Evolutionary conservation across 1,284 basidiomycete genomes (phyloP).

Genomic region (Leccinum insolens): DNA sequence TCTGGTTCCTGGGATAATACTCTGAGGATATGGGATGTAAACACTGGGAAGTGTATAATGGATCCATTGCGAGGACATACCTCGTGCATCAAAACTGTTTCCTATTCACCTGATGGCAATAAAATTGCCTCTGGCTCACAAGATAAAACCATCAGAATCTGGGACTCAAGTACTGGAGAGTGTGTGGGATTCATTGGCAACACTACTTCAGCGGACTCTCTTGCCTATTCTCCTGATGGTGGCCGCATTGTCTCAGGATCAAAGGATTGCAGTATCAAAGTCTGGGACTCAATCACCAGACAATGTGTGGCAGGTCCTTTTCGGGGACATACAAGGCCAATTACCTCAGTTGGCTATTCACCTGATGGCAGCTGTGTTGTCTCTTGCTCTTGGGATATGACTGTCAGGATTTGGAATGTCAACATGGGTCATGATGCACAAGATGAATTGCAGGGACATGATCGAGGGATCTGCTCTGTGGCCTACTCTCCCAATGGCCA

Average conservation of each 20-base stretch:
- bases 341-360: conserved; percentile 15
- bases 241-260: conserved; percentile 19
- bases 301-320: conserved; percentile 7
- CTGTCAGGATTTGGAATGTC: conserved; percentile 21
- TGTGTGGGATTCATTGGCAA: conserved; percentile 13
- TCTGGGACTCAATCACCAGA: conserved; percentile 18
- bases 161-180: conserved; percentile 16
- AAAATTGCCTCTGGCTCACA: conserved; percentile 18
- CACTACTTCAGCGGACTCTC: conserved; percentile 2
- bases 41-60: conserved; percentile 9
- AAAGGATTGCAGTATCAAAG: conserved; percentile 7
- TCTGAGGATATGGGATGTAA: conserved; percentile 17
- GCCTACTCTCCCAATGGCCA: conserved; percentile 16
- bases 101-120: conserved; percentile 15
- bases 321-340: conserved; percentile 4
- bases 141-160: conserved; percentile 17
- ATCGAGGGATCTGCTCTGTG: conserved; percentile 3
- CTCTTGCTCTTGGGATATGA: conserved; percentile 19
- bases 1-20: conserved; percentile 11
- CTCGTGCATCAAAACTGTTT: neutral
- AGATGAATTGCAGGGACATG: conserved; percentile 1
- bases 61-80: conserved; percentile 7
- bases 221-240: conserved; percentile 24
- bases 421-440: neutral
- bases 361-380: conserved; percentile 20